Conservation (phyloP, 106 monocot genomes). For the Allium fistulosum region DNA sequence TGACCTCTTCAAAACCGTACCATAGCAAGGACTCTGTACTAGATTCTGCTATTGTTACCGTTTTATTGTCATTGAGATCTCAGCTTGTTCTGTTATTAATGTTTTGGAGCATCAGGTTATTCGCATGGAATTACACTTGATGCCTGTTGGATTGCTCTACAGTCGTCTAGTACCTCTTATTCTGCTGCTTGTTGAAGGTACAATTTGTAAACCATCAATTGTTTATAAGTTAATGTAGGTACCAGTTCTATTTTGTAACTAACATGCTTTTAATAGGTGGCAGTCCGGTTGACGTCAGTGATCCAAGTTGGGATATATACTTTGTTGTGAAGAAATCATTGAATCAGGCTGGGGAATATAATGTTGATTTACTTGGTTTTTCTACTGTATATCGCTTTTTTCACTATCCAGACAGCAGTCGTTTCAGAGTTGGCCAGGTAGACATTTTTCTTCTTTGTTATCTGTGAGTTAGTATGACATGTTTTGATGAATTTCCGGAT, state of each 20-base stretch:
- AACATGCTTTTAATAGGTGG: slow-evolving; percentile 39
- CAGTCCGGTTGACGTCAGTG: slow-evolving; percentile 71
- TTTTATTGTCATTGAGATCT: no score
- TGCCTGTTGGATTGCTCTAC: slow-evolving; percentile 58
- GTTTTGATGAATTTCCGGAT: no score
- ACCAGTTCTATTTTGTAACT: no score
- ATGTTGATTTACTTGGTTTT: slow-evolving; percentile 59
- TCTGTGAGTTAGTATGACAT: no score
- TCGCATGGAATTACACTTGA: slow-evolving; percentile 43
- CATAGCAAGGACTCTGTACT: not conserved
- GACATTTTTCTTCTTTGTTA: slow-evolving; percentile 1
- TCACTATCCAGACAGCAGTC: slow-evolving; percentile 75
- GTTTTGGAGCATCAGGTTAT: slow-evolving; percentile 40
- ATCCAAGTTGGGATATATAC: slow-evolving; percentile 89
- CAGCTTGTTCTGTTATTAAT: no score
- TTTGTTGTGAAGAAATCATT: slow-evolving; percentile 46
- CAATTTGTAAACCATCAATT: not conserved
- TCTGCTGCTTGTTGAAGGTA: slow-evolving; percentile 91
- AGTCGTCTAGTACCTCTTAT: slow-evolving; percentile 74
- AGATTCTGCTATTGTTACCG: no score
- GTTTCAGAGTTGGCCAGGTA: slow-evolving; percentile 90
- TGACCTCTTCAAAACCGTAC: no score
- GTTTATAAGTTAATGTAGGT: no score
- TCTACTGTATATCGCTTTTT: slow-evolving; percentile 73
- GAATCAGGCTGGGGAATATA: slow-evolving; percentile 19